Evolutionary conservation across 2,329 filamentous ascomycete species (phyloP), one percentile per base, ranked within the genome.

Genomic region (Aspergillus hortae): DNA sequence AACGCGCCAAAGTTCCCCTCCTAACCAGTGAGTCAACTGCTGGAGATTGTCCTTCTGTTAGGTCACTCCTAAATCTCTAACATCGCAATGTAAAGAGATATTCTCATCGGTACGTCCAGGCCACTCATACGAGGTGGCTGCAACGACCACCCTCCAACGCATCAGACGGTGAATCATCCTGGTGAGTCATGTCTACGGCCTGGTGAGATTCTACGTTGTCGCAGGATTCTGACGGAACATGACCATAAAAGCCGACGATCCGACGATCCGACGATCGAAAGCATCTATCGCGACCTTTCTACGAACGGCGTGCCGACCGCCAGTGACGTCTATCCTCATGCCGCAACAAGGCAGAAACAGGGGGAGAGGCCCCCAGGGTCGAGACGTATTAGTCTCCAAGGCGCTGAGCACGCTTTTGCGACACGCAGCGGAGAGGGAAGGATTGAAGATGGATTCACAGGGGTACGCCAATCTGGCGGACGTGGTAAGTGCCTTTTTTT

Each of bases 391-490:
- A n/a, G 61, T 74, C 27, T 74, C 72, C 46, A 74, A 74, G 56
- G 68, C 71, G 7, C 56, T 74, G 42, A 74, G 70, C 43, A 61
- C 65, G 32, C 68, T 87, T 1, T 73, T 87, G 27, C 78, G 85
- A 23, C 85, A 88, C 67, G 81, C 80, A 2, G 85, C 84, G 0
- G 75, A 77, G 53, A 75, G 78, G 50, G 84, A 87, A 68, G 80
- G 80, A 1, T 67, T 88, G 49, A 75, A 75, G 57, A 74, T 87
- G 56, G 78, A 80, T 51, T 71, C 73, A 17, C 79, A 81, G 33
- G 85, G 85, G 12, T 88, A 83, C 65, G 78, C 82, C 21, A 81
- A 78, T 59, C 78, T 86, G 27, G 70, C 74, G 27, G 82, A 85
- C 56, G 74, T 85, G 58, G 80, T 84, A 68, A 61, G 79, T 50